phyloP scores from a whole-genome alignment of 2,329 filamentous ascomycete genomes.

The Xylaria sp. region DNA sequence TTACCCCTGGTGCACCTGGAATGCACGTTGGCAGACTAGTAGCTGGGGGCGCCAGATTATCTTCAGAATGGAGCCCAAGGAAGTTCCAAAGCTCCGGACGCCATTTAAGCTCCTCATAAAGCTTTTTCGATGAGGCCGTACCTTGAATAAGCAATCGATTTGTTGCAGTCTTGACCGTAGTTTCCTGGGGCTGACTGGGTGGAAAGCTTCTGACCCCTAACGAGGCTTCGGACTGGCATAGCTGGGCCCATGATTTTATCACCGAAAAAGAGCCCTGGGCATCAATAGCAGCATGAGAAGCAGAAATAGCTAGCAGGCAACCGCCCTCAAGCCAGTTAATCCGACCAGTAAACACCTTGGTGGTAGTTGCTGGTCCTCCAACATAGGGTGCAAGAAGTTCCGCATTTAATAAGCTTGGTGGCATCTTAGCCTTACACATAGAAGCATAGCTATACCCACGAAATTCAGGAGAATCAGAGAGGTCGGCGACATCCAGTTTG shows the following conservation, averaged over 20 bases:
- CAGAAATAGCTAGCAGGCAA: background rate
- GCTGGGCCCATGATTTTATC: background rate
- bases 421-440: background rate
- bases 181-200: background rate
- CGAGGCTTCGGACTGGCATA: background rate
- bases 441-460: background rate
- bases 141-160: no score
- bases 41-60: background rate
- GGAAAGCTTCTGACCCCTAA: background rate
- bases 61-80: background rate
- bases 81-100: constrained; percentile 5
- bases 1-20: background rate
- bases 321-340: background rate
- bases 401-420: background rate
- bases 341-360: background rate
- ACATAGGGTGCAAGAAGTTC: background rate
- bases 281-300: background rate
- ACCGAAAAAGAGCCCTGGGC: background rate
- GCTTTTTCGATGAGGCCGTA: background rate
- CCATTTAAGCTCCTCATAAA: background rate
- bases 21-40: background rate
- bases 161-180: background rate
- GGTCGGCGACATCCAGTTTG: background rate
- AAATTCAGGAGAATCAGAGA: background rate
- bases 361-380: background rate